Evolutionary conservation across 2,329 filamentous ascomycete species (phyloP).

Genomic region (Neoscytalidium dimidiatum): DNA sequence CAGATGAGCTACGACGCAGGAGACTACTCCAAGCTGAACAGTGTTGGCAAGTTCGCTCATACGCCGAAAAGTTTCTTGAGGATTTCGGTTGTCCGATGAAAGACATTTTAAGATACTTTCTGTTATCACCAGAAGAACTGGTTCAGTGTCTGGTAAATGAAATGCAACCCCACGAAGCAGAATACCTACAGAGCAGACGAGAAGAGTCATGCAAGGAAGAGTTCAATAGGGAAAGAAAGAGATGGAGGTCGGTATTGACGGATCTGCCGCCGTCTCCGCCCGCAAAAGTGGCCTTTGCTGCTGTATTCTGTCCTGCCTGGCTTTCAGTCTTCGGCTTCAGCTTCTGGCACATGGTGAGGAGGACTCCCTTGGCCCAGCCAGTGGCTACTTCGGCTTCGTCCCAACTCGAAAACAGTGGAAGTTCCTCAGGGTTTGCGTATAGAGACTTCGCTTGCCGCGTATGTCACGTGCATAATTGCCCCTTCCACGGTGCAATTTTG

Average conservation of each 20-base stretch:
- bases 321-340: constrained; percentile 36
- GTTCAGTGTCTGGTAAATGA: constrained; percentile 18
- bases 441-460: constrained; percentile 31
- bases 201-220: constrained; percentile 31
- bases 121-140: constrained; percentile 31
- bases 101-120: constrained; percentile 42
- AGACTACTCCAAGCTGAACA: constrained; percentile 38
- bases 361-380: constrained; percentile 25
- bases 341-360: constrained; percentile 44
- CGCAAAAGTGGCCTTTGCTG: constrained; percentile 32
- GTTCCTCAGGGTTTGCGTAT: constrained; percentile 24
- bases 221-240: constrained; percentile 30
- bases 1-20: constrained; percentile 27
- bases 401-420: not conserved
- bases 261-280: constrained; percentile 30
- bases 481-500: constrained; percentile 43
- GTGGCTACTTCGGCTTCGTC: no score
- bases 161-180: not conserved
- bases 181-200: not conserved
- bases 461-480: constrained; percentile 41
- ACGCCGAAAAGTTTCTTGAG: constrained; percentile 36
- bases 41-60: constrained; percentile 36
- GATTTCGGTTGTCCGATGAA: constrained; percentile 39
- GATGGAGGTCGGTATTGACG: constrained; percentile 35
- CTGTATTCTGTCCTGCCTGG: constrained; percentile 40